Base-by-base conservation (phyloP, 805 yeast species). In the Ogataea pignaliae region DNA sequence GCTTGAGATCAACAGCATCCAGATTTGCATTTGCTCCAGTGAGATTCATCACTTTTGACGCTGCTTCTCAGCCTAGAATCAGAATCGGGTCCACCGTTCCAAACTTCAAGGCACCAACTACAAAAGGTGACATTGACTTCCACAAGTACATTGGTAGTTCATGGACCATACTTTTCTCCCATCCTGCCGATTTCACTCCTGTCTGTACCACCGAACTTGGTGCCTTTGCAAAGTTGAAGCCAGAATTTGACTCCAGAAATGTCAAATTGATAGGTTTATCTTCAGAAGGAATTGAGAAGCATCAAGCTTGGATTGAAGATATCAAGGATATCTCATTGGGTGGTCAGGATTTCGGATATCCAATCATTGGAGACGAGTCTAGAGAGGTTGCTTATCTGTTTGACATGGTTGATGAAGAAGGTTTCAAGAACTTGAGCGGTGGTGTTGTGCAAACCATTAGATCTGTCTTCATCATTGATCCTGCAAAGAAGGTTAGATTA, bases 121-220 rank as follows among this genome's bases (percentile, higher is more conserved):
- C 96, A 47, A 74, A 73, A 51, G 97, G 97, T 46, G 78, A 79
- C 51, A 79, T 89, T 61, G 79, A 86, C 54, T 89, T 89, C 81
- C 95, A 89, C 71, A 83, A 90, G 49, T 89, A 74, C 74, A 73
- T 88, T 56, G 91, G 91, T 39, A 80, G 85, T 69, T 77, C 83
- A 38, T 89, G 97, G 97, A 81, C 83, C 39, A 82, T 89, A 41
- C 73, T 89, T 60, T 89, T 89, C 71, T 86, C 95, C 21, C 97
- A 89, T 68, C 97, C 97, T 50, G 96, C 89, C 44, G 97, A 89
- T 68, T 90, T 88, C 76, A 89, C 97, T 15, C 97, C 97, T 39
- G 96, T 89, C 44, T 89, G 97, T 70, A 90, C 97, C 60, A 89
- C 97, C 45, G 97, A 89, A 73, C 76, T 89, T 62, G 96, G 97